Conservation (phyloP, 345 rosid species). For the Mallotus nudiflorus region DNA sequence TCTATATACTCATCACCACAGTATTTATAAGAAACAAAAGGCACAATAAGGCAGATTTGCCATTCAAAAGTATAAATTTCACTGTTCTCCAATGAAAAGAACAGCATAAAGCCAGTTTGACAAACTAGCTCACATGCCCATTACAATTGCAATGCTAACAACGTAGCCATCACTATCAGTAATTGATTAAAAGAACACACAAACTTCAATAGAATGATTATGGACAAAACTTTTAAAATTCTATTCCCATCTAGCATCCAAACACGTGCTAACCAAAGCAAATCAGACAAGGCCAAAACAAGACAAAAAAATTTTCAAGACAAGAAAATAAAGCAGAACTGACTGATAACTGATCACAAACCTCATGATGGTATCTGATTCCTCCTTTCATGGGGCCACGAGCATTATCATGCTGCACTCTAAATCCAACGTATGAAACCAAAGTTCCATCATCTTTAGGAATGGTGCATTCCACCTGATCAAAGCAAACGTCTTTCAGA, state of each 20-base stretch:
- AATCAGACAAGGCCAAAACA: not conserved
- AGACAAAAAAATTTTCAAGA: not conserved
- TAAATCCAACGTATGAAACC: constrained; percentile 82
- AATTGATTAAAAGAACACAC: no score
- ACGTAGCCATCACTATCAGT: no score
- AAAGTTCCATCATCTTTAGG: constrained; percentile 95
- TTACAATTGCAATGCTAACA: no score
- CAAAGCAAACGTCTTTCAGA: not conserved
- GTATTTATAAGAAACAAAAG: no score
- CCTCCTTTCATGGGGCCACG: constrained; percentile 99
- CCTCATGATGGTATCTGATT: constrained; percentile 99
- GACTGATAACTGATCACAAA: constrained; percentile 10
- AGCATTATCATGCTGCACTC: constrained; percentile 97
- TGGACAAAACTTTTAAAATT: not conserved
- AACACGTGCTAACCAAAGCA: not conserved
- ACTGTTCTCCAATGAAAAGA: not conserved
- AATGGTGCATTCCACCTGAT: constrained; percentile 95
- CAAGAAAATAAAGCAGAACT: not conserved
- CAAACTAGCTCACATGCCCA: not conserved
- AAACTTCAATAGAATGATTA: not conserved
- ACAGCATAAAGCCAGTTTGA: not conserved
- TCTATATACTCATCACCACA: no score
- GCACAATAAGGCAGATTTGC: no score
- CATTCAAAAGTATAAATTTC: not conserved
- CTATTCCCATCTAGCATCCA: not conserved